A percentile compares a stretch with the other conserved stretches of the same genome.
Evolutionary conservation across 257 asterid species (phyloP).

Genomic region (Gardenia jasminoides): DNA sequence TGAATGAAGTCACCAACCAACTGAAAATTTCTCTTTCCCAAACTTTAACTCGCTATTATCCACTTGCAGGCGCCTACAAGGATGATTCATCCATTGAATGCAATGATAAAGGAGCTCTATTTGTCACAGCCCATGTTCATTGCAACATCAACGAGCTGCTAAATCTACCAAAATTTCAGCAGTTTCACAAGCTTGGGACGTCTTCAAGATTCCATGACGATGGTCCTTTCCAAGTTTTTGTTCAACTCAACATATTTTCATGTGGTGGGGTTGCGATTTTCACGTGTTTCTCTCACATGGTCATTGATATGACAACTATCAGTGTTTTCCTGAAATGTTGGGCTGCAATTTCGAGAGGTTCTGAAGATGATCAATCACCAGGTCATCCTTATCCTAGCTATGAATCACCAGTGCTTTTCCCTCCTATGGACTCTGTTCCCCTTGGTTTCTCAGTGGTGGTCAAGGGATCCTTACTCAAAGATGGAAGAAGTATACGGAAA

Average conservation of each 20-base stretch:
- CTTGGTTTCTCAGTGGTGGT: background rate
- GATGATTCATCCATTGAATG: slow-evolving; percentile 14
- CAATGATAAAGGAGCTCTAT: slow-evolving; percentile 14
- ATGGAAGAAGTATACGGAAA: background rate
- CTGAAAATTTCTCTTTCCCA: slow-evolving; percentile 16
- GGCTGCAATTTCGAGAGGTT: slow-evolving; percentile 5
- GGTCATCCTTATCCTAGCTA: background rate
- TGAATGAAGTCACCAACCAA: background rate
- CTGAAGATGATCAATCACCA: background rate
- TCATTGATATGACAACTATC: slow-evolving; percentile 12
- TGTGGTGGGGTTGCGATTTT: slow-evolving; percentile 18
- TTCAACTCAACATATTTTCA: slow-evolving; percentile 9
- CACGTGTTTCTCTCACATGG: slow-evolving; percentile 9
- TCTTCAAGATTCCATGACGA: background rate
- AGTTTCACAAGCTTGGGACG: background rate
- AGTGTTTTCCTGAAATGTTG: slow-evolving; percentile 2
- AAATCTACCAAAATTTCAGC: background rate
- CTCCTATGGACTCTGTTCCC: background rate
- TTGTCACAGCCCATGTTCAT: slow-evolving; percentile 7
- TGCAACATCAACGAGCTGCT: background rate
- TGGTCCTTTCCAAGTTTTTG: background rate
- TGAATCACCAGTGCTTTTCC: background rate
- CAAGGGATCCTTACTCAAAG: background rate
- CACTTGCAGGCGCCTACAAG: slow-evolving; percentile 9
- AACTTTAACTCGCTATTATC: slow-evolving; percentile 13